These are phyloP conservation scores for Colletotrichum falcatum DNA, from an alignment of 2,329 filamentous ascomycete species.

Conservation along the genomic window DNA sequence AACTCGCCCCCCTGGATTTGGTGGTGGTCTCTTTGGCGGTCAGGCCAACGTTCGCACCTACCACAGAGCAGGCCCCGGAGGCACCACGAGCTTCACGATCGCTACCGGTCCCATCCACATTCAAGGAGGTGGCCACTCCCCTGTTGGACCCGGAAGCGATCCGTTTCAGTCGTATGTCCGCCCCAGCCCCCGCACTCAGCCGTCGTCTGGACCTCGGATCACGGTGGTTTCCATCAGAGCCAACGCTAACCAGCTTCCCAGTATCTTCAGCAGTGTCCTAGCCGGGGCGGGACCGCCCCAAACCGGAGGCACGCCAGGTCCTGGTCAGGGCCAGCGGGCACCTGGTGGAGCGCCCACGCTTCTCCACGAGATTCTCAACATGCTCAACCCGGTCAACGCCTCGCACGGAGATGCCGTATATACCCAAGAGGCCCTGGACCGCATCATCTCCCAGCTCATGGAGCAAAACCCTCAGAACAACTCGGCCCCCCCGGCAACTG, in stretches of 20 bases:
- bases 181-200: conserved; percentile 24
- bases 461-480: conserved; percentile 82
- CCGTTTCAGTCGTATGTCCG: conserved; percentile 63
- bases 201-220: conserved; percentile 35
- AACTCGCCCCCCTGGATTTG: conserved; percentile 39
- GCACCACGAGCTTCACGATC: conserved; percentile 63
- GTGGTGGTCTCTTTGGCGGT: conserved; percentile 43
- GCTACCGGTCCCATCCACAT: conserved; percentile 53
- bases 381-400: conserved; percentile 65
- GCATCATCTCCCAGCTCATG: conserved; percentile 89
- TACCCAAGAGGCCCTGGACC: conserved; percentile 89
- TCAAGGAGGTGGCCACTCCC: conserved; percentile 36
- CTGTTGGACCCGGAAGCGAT: conserved; percentile 46
- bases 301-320: conserved; percentile 39
- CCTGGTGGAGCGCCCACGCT: conserved; percentile 45
- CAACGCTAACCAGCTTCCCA: conserved; percentile 52
- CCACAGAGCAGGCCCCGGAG: conserved; percentile 52
- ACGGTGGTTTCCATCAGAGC: conserved; percentile 39
- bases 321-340: conserved; percentile 31
- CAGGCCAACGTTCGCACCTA: conserved; percentile 53
- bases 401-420: conserved; percentile 85
- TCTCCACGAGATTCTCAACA: conserved; percentile 65
- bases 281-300: conserved; percentile 53
- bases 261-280: conserved; percentile 61
- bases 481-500: conserved; percentile 84